A percentile compares a stretch with the other conserved stretches of the same genome.
Conservation (phyloP, 768 basidiomycete genomes). For the Pluteus cervinus region DNA sequence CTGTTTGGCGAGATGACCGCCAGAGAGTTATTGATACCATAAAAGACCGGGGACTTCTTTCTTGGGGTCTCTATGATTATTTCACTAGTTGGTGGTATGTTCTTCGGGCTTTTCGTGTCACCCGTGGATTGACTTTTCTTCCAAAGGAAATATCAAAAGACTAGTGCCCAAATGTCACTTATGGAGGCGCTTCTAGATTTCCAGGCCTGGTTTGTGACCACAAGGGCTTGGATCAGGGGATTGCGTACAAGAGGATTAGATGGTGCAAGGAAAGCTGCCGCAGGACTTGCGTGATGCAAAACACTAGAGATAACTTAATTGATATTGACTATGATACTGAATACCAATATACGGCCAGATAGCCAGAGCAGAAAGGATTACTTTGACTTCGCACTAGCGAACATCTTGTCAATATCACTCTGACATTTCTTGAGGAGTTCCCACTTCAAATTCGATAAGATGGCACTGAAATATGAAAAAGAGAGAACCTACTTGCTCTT, state of each 20-base stretch:
- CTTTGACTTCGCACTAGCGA: conserved; percentile 31
- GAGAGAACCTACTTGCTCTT: conserved; percentile 50
- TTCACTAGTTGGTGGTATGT: conserved; percentile 67
- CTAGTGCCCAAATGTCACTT: conserved; percentile 43
- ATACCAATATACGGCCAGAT: not conserved
- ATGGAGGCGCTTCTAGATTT: conserved; percentile 61
- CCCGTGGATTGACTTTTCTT: conserved; percentile 5
- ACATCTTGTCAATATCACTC: conserved; percentile 44
- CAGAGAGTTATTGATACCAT: conserved; percentile 39
- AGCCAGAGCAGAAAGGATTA: conserved; percentile 3
- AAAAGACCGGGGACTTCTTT: conserved; percentile 44
- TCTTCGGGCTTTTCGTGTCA: not conserved
- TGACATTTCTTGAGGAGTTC: conserved; percentile 40
- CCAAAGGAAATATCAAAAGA: conserved; percentile 52
- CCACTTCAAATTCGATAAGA: conserved; percentile 39
- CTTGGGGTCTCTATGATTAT: conserved; percentile 41
- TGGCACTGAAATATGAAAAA: not conserved
- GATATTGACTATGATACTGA: too few relatives aligned
- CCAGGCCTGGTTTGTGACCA: conserved; percentile 48
- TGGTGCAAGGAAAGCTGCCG: conserved; percentile 67
- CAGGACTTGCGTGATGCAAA: conserved; percentile 45
- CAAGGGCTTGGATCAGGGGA: conserved; percentile 60
- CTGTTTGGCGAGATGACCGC: conserved; percentile 73
- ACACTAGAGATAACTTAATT: too few relatives aligned
- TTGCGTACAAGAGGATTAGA: conserved; percentile 50